phyloP scores from a whole-genome alignment of 2,329 filamentous ascomycete species.

The Thyridium curvatum region DNA sequence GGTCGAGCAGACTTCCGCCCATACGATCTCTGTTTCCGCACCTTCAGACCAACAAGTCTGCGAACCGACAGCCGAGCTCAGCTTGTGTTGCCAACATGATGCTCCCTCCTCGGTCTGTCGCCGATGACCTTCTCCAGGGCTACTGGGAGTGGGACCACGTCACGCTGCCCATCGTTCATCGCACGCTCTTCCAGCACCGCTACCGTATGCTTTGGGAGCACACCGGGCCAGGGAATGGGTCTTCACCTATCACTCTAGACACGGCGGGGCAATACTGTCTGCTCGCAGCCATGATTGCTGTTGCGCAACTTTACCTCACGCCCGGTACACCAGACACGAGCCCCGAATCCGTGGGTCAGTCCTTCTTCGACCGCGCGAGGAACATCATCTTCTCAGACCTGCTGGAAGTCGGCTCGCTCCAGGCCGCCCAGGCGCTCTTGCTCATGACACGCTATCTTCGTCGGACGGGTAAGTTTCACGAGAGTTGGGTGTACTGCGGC shows the following conservation, averaged over 20 bases:
- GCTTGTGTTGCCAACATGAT: neutral
- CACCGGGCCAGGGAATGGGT: neutral
- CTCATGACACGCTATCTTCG: too few species aligned
- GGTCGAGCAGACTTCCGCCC: neutral
- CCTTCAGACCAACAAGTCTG: neutral
- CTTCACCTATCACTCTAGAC: neutral
- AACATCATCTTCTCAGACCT: slow-evolving; percentile 1
- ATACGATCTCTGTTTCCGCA: neutral
- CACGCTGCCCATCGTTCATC: neutral
- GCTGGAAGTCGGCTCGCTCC: too few species aligned
- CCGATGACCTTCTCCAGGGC: slow-evolving; percentile 1
- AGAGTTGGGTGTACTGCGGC: slow-evolving; percentile 41
- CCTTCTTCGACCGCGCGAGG: neutral
- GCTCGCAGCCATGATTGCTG: neutral
- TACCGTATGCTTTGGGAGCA: neutral
- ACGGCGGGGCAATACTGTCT: neutral
- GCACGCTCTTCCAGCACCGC: neutral
- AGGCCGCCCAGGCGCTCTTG: too few species aligned
- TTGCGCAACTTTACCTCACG: neutral
- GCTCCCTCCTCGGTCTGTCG: neutral
- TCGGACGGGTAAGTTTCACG: too few species aligned
- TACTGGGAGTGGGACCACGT: slow-evolving; percentile 1
- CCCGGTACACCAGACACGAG: neutral
- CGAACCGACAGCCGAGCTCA: neutral
- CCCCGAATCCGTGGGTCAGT: neutral